These are phyloP conservation scores for Jackrogersella minutella DNA, from an alignment of 495 filamentous ascomycete genomes.

Conservation along the genomic window DNA sequence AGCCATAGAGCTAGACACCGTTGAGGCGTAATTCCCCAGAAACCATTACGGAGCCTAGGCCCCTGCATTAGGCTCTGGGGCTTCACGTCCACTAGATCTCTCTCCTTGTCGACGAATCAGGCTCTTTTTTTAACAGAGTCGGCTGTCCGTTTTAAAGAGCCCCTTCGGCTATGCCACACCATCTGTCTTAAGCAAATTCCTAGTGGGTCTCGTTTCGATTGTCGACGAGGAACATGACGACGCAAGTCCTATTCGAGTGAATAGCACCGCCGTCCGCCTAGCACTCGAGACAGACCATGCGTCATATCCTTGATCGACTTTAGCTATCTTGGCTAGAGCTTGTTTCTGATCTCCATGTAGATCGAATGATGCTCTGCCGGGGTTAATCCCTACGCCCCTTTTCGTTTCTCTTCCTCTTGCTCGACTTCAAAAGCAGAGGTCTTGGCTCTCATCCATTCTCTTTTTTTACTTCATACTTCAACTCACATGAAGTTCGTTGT, in stretches of 20 bases:
- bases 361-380: conserved; percentile 34
- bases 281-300: conserved; percentile 35
- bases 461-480: conserved; percentile 26
- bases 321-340: conserved; percentile 41
- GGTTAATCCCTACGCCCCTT: conserved; percentile 26
- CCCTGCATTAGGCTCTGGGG: conserved; percentile 38
- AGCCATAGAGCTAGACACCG: background rate
- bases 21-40: conserved; percentile 29
- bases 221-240: conserved; percentile 37
- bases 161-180: conserved; percentile 37
- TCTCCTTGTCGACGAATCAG: conserved; percentile 10
- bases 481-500: conserved; percentile 37
- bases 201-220: conserved; percentile 36
- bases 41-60: conserved; percentile 19
- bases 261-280: conserved; percentile 9
- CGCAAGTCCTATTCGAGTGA: conserved; percentile 31
- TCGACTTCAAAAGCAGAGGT: conserved; percentile 33
- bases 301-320: conserved; percentile 38
- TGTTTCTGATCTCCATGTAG: conserved; percentile 36
- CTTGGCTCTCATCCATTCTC: conserved; percentile 32
- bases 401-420: conserved; percentile 12
- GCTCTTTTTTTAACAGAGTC: conserved; percentile 22
- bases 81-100: conserved; percentile 21
- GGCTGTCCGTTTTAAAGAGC: conserved; percentile 8
- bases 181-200: conserved; percentile 29